Evolutionary conservation across 768 basidiomycete species (phyloP).

Genomic region (Ephemerocybe angulata): DNA sequence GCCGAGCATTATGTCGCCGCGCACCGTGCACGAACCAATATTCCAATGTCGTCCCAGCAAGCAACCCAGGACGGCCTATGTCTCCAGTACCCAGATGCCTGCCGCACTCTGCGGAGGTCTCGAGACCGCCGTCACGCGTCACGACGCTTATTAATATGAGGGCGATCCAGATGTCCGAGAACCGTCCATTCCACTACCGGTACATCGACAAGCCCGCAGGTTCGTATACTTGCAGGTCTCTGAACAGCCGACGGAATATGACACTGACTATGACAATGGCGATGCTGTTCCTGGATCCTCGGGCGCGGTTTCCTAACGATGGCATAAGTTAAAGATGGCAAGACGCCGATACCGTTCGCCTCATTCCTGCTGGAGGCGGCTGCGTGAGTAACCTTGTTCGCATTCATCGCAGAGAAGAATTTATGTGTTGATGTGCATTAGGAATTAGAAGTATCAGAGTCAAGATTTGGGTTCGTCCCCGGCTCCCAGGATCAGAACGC

Average conservation of each 20-base stretch:
- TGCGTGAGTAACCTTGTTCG: conserved; percentile 44
- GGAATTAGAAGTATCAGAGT: conserved; percentile 77
- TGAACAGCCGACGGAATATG: background rate
- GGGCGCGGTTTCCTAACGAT: conserved; percentile 64
- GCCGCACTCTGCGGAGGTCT: conserved; percentile 53
- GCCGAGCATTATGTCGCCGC: background rate
- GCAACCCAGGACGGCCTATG: conserved; percentile 59
- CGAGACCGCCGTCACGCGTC: conserved; percentile 56
- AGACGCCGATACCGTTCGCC: conserved; percentile 64
- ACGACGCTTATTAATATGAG: conserved; percentile 60
- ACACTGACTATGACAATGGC: conserved; percentile 36
- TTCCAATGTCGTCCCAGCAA: conserved; percentile 34
- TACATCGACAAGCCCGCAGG: conserved; percentile 78
- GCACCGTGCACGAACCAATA: background rate
- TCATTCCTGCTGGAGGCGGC: conserved; percentile 43
- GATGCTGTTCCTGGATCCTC: conserved; percentile 62
- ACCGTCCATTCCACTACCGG: conserved; percentile 63
- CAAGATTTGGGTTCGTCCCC: conserved; percentile 77
- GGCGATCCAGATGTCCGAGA: conserved; percentile 53
- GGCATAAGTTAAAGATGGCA: conserved; percentile 77
- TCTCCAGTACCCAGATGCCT: conserved; percentile 70
- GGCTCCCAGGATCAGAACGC: conserved; percentile 51
- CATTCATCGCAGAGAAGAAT: background rate
- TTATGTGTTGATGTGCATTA: conserved; percentile 22
- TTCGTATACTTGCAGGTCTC: conserved; percentile 35